Evolutionary conservation across 805 yeast species (phyloP).

Genomic region (Yarrowia hollandica): DNA sequence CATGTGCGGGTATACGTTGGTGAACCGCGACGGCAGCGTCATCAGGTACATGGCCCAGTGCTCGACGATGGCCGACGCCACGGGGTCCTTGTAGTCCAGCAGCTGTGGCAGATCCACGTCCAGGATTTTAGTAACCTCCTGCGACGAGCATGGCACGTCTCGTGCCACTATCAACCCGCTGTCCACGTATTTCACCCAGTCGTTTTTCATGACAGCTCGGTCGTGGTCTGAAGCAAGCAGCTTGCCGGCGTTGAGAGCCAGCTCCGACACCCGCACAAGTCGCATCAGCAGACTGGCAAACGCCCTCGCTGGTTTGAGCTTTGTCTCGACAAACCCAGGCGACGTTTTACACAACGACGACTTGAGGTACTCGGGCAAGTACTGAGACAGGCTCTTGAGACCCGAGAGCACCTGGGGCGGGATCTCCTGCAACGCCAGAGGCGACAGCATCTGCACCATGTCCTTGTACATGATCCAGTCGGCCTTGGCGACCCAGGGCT

Average conservation of each 20-base stretch:
- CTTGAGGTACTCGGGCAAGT: constrained; percentile 47
- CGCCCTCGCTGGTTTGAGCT: constrained; percentile 53
- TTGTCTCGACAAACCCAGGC: constrained; percentile 50
- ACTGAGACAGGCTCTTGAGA: constrained; percentile 54
- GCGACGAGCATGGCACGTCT: constrained; percentile 52
- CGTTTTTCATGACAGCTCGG: constrained; percentile 52
- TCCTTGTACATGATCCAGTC: constrained; percentile 63
- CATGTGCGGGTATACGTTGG: constrained; percentile 54
- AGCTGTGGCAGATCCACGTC: constrained; percentile 38
- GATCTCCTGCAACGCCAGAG: constrained; percentile 57
- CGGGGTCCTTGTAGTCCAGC: constrained; percentile 32
- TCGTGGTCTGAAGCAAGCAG: constrained; percentile 50
- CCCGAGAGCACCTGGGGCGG: constrained; percentile 57
- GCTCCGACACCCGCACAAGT: constrained; percentile 54
- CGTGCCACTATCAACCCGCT: constrained; percentile 48
- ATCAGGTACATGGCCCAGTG: constrained; percentile 45
- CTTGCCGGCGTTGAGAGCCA: constrained; percentile 52
- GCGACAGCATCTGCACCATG: constrained; percentile 59
- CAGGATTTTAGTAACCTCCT: constrained; percentile 36
- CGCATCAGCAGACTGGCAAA: constrained; percentile 57
- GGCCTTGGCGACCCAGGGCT: constrained; percentile 66
- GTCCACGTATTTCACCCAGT: constrained; percentile 57
- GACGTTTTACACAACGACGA: constrained; percentile 46
- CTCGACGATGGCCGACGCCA: constrained; percentile 34
- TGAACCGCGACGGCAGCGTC: constrained; percentile 50